These are phyloP conservation scores for Extremus antarcticus DNA, from an alignment of 495 filamentous ascomycete genomes.

Conservation along the genomic window DNA sequence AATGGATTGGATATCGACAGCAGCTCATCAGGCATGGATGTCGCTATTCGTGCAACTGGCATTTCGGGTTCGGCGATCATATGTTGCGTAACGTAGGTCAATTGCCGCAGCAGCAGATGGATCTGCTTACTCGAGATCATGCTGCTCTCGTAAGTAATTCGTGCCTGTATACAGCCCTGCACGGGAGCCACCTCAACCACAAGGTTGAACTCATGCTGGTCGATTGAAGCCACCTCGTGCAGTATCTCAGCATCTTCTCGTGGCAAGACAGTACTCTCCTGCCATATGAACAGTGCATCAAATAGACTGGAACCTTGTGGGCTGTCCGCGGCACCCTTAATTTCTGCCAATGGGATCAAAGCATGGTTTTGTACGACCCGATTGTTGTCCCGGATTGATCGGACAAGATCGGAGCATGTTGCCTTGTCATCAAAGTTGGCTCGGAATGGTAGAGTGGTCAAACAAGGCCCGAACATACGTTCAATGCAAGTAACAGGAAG, in stretches of 20 bases:
- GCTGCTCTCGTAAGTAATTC: slow-evolving; percentile 41
- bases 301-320: slow-evolving; percentile 44
- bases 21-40: slow-evolving; percentile 28
- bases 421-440: slow-evolving; percentile 37
- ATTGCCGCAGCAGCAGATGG: slow-evolving; percentile 43
- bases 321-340: slow-evolving; percentile 47
- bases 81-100: slow-evolving; percentile 40
- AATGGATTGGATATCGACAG: slow-evolving; percentile 47
- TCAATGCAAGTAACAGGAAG: slow-evolving; percentile 55
- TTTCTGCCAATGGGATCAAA: slow-evolving; percentile 50
- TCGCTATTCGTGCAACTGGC: slow-evolving; percentile 29
- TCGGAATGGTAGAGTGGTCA: slow-evolving; percentile 57
- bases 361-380: slow-evolving; percentile 48
- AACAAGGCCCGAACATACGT: slow-evolving; percentile 59
- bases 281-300: slow-evolving; percentile 66
- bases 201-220: slow-evolving; percentile 62
- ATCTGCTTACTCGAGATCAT: slow-evolving; percentile 41
- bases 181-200: slow-evolving; percentile 60
- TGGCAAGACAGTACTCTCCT: slow-evolving; percentile 48
- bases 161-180: not conserved
- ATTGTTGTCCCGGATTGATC: slow-evolving; percentile 48
- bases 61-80: slow-evolving; percentile 34
- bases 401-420: slow-evolving; percentile 46
- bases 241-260: slow-evolving; percentile 29
- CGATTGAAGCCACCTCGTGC: slow-evolving; percentile 41